Conservation (phyloP, 1,284 basidiomycete genomes). For the Trichosporon sp. region DNA sequence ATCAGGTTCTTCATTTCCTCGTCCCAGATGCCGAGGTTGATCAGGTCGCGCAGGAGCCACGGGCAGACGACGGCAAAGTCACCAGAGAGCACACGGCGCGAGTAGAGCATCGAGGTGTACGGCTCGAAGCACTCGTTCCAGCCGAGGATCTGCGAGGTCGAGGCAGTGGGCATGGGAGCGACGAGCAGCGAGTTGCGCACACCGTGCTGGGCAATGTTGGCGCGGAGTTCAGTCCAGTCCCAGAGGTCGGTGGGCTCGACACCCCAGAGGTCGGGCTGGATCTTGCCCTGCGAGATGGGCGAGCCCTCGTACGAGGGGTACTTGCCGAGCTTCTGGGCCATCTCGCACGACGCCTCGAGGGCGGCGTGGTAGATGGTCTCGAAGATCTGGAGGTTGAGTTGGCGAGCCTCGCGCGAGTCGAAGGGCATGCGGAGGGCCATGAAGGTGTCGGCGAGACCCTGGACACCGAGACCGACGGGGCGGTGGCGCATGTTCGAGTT, state of each 20-base stretch:
- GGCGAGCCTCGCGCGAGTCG: slow-evolving; percentile 79
- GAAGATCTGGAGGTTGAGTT: slow-evolving; percentile 93
- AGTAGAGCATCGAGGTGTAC: slow-evolving; percentile 85
- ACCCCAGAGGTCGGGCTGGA: slow-evolving; percentile 96
- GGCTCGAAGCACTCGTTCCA: slow-evolving; percentile 81
- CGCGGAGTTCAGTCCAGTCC: slow-evolving; percentile 90
- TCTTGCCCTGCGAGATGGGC: slow-evolving; percentile 77
- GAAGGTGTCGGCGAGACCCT: slow-evolving; percentile 97
- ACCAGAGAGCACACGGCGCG: slow-evolving; percentile 96
- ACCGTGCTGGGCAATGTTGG: slow-evolving; percentile 78
- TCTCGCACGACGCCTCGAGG: slow-evolving; percentile 84
- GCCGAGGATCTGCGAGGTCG: slow-evolving; percentile 96
- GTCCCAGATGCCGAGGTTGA: slow-evolving; percentile 92
- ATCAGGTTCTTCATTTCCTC: slow-evolving; percentile 99
- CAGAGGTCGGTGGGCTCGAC: slow-evolving; percentile 87
- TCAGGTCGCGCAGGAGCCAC: slow-evolving; percentile 94
- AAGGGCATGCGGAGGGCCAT: slow-evolving; percentile 96
- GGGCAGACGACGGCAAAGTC: slow-evolving; percentile 99
- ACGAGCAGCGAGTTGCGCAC: slow-evolving; percentile 90
- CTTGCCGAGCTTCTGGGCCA: slow-evolving; percentile 73
- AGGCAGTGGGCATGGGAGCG: slow-evolving; percentile 98
- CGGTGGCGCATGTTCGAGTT: slow-evolving; percentile 96
- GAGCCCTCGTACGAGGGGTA: slow-evolving; percentile 92
- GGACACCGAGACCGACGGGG: slow-evolving; percentile 95
- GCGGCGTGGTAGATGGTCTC: slow-evolving; percentile 99